phyloP scores from a whole-genome alignment of 2,329 filamentous ascomycete genomes.

The Coniochaeta sp. region DNA sequence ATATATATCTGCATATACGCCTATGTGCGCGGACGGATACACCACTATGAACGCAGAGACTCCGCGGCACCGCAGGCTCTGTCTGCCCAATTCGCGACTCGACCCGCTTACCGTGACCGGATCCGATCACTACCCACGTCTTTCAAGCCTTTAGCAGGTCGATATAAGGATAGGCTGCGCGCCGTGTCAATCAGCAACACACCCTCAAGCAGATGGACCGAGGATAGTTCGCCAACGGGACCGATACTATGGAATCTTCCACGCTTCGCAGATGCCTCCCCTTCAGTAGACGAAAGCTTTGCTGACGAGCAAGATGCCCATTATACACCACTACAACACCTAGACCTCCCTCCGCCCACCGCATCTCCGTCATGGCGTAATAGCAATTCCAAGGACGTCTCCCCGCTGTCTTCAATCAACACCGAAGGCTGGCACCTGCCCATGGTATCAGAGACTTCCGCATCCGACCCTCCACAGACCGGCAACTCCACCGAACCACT shows the following conservation, averaged over 20 bases:
- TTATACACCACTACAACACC: not conserved
- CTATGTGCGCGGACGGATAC: constrained; percentile 43
- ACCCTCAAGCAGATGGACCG: not conserved
- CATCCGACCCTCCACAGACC: not conserved
- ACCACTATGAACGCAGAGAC: not conserved
- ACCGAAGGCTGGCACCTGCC: not conserved
- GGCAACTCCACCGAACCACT: constrained; percentile 2
- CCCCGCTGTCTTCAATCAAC: not conserved
- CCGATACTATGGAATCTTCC: not conserved
- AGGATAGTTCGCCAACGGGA: not conserved
- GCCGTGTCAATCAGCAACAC: not conserved
- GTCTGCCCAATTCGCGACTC: constrained; percentile 5
- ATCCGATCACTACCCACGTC: constrained; percentile 33
- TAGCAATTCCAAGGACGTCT: not conserved
- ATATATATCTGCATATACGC: constrained; percentile 65
- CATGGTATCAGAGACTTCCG: not conserved
- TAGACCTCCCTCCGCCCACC: not conserved
- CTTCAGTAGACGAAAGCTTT: not conserved
- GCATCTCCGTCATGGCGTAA: not conserved
- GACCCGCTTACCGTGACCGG: constrained; percentile 36
- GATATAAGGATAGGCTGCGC: not conserved
- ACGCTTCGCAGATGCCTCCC: not conserved
- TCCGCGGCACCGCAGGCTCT: not conserved
- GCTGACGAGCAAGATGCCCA: not conserved
- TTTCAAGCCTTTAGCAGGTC: not conserved